Conservation (phyloP, 2,329 filamentous ascomycete genomes). For the Aulographum hederae region DNA sequence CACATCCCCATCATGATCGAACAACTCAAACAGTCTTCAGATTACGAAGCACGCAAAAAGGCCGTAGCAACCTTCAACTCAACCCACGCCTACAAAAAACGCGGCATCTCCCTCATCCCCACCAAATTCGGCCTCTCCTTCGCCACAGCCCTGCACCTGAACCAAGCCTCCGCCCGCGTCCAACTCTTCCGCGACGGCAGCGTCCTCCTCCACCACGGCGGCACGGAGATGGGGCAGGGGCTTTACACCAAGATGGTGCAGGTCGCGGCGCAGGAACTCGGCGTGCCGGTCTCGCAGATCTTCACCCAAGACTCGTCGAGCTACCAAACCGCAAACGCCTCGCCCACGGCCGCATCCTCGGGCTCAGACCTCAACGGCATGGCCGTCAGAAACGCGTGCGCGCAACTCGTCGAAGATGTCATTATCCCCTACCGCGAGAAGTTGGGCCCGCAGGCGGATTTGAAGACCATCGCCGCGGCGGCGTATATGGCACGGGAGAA, state of each 20-base stretch:
- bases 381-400: slow-evolving; percentile 78
- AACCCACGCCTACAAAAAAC: slow-evolving; percentile 79
- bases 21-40: slow-evolving; percentile 57
- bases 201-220: slow-evolving; percentile 79
- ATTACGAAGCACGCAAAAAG: slow-evolving; percentile 50
- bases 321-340: slow-evolving; percentile 77
- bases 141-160: slow-evolving; percentile 71
- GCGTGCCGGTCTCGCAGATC: slow-evolving; percentile 64
- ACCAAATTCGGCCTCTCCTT: slow-evolving; percentile 97
- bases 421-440: slow-evolving; percentile 71
- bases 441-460: slow-evolving; percentile 53
- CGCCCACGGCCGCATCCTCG: slow-evolving; percentile 78
- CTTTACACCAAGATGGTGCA: slow-evolving; percentile 92
- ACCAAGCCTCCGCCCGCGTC: slow-evolving; percentile 81
- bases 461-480: slow-evolving; percentile 73
- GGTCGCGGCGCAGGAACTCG: slow-evolving; percentile 76
- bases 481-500: slow-evolving; percentile 94
- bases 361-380: slow-evolving; percentile 92
- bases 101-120: slow-evolving; percentile 66
- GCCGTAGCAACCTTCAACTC: slow-evolving; percentile 63
- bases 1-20: slow-evolving; percentile 84
- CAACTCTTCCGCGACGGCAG: slow-evolving; percentile 94
- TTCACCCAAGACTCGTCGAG: slow-evolving; percentile 80
- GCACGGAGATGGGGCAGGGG: slow-evolving; percentile 94
- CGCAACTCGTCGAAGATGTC: slow-evolving; percentile 73